A percentile compares a stretch with the other conserved stretches of the same genome.
Conservation (phyloP, 2,329 filamentous ascomycete species). For the Beauveria sp. region DNA sequence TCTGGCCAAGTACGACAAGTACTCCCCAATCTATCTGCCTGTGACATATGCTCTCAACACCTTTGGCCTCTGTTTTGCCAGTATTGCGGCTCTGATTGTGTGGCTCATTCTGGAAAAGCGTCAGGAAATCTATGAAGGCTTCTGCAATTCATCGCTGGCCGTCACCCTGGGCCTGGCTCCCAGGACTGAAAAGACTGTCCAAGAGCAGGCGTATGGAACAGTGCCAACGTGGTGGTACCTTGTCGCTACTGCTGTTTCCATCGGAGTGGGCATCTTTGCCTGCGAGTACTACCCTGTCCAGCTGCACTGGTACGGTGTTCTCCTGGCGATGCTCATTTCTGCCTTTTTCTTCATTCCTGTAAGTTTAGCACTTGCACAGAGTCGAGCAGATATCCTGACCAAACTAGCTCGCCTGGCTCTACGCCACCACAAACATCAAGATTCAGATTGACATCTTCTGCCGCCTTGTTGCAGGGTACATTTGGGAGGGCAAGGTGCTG, state of each 20-base stretch:
- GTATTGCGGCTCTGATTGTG: constrained; percentile 32
- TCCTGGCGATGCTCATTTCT: constrained; percentile 22
- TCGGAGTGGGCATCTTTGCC: constrained; percentile 23
- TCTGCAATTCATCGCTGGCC: constrained; percentile 11
- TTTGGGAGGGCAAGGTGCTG: constrained; percentile 34
- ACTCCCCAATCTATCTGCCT: constrained; percentile 44
- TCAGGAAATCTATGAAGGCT: constrained; percentile 15
- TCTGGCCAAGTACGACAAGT: constrained; percentile 38
- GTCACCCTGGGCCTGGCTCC: not conserved
- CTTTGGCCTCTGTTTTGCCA: constrained; percentile 46
- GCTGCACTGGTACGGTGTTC: constrained; percentile 25
- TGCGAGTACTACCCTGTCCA: constrained; percentile 25
- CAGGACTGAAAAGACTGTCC: constrained; percentile 4
- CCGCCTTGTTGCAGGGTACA: constrained; percentile 37
- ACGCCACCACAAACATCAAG: constrained; percentile 35
- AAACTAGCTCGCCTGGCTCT: constrained; percentile 24
- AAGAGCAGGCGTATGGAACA: constrained; percentile 14
- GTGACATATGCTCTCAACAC: constrained; percentile 36
- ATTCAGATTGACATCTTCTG: constrained; percentile 38
- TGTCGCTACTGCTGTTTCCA: constrained; percentile 13
- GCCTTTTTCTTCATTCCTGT: constrained; percentile 23
- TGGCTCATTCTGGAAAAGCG: constrained; percentile 26
- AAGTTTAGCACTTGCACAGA: not conserved
- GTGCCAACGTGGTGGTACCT: constrained; percentile 23
- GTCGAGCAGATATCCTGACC: not conserved